Percentiles rank a stretch among this genome's conserved stretches.
Conservation (phyloP, 495 filamentous ascomycete genomes). For the Penicillium coffeae region DNA sequence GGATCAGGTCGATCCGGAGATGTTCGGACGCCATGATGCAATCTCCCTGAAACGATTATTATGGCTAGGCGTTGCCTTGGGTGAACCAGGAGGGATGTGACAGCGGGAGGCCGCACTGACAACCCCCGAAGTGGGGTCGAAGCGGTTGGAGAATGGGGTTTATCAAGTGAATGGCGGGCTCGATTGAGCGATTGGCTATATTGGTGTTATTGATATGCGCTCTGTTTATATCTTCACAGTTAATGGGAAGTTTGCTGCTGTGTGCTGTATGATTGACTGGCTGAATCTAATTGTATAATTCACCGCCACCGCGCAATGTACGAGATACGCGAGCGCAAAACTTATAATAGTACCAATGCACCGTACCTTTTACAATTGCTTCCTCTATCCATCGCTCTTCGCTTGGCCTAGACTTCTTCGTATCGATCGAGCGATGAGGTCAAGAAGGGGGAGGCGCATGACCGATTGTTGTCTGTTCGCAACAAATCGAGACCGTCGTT, state of each 20-base stretch:
- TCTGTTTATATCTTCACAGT: not conserved
- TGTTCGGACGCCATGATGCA: slow-evolving; percentile 21
- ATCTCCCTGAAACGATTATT: slow-evolving; percentile 23
- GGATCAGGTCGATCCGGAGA: slow-evolving; percentile 10
- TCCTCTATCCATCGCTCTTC: not conserved
- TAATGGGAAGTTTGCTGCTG: not conserved
- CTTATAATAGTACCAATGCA: not conserved
- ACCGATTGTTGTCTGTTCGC: slow-evolving; percentile 10
- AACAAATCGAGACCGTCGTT: slow-evolving; percentile 15
- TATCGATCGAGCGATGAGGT: slow-evolving; percentile 6
- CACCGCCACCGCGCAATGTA: not conserved
- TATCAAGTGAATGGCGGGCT: not conserved
- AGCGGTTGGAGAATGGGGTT: not conserved
- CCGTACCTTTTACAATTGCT: slow-evolving; percentile 1
- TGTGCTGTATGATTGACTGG: not conserved
- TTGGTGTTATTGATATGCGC: slow-evolving; percentile 3
- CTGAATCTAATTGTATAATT: not conserved
- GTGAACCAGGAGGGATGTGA: slow-evolving; percentile 13
- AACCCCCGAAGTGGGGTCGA: not conserved
- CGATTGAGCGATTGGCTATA: not conserved
- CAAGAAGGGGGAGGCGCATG: not conserved
- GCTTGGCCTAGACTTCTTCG: not conserved
- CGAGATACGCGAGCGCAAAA: not conserved
- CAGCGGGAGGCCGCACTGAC: slow-evolving; percentile 15
- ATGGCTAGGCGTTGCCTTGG: slow-evolving; percentile 13